phyloP scores from a whole-genome alignment of 2,329 filamentous ascomycete genomes.

The Neospermospora avenae region DNA sequence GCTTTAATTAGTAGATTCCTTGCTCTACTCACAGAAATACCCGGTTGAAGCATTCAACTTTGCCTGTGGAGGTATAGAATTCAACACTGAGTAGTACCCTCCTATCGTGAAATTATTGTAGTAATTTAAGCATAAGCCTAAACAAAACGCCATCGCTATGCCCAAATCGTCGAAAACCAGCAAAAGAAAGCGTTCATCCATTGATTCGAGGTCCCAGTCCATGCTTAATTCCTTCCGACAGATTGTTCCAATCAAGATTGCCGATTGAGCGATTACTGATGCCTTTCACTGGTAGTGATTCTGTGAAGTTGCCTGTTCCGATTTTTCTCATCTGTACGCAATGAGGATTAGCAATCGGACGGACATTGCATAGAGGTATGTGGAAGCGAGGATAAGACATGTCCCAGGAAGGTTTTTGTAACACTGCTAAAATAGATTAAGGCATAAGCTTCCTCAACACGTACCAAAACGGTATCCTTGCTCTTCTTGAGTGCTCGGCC shows the following conservation, averaged over 20 bases:
- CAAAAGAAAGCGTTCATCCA: not conserved
- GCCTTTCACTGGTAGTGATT: conserved; percentile 45
- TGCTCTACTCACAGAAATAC: too few relatives aligned
- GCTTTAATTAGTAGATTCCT: too few relatives aligned
- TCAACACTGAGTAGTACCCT: not conserved
- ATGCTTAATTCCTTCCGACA: conserved; percentile 30
- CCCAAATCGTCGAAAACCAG: not conserved
- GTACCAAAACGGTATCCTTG: conserved; percentile 71
- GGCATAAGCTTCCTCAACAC: too few relatives aligned
- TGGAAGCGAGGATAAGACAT: too few relatives aligned
- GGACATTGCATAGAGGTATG: too few relatives aligned
- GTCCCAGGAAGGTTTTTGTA: too few relatives aligned
- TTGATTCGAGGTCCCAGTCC: conserved; percentile 32
- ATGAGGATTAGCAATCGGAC: too few relatives aligned
- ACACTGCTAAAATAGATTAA: too few relatives aligned
- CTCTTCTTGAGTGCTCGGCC: conserved; percentile 63
- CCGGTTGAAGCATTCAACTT: too few relatives aligned
- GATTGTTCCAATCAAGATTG: conserved; percentile 32
- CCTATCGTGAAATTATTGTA: not conserved
- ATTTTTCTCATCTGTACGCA: conserved; percentile 72
- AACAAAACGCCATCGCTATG: conserved; percentile 11
- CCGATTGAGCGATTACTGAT: conserved; percentile 24
- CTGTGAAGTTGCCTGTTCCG: conserved; percentile 58
- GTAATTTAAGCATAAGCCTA: not conserved
- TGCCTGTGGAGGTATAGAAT: too few relatives aligned